Evolutionary conservation across 2,329 filamentous ascomycete species (phyloP).

Genomic region (Blastomyces emzantsi): DNA sequence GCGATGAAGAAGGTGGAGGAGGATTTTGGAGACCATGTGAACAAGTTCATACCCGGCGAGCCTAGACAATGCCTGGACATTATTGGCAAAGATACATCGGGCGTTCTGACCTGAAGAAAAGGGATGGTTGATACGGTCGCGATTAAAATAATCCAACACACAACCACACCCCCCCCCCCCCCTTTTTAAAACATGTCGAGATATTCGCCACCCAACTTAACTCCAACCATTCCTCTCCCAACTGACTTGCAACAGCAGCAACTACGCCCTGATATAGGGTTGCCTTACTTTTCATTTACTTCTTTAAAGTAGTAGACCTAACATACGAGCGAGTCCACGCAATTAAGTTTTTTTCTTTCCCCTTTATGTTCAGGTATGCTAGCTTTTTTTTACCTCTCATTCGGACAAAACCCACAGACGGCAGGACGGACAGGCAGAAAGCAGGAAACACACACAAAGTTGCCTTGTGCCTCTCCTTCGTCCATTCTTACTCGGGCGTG

Average conservation of each 20-base stretch:
- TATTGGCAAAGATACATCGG: background rate
- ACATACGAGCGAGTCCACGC: background rate
- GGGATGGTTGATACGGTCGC: background rate
- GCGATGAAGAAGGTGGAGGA: background rate
- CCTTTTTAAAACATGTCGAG: background rate
- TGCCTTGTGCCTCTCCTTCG: background rate
- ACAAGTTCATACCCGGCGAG: background rate
- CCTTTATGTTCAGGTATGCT: too few species aligned
- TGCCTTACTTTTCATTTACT: background rate
- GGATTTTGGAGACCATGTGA: background rate
- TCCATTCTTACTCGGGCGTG: background rate
- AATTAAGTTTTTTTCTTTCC: background rate
- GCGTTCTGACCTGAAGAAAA: background rate
- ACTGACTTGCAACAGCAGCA: background rate
- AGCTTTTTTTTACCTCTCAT: background rate
- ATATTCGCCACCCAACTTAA: background rate
- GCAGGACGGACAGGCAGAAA: background rate
- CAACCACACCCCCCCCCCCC: too few species aligned
- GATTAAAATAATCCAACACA: background rate
- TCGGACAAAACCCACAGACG: background rate
- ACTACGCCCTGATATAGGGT: background rate
- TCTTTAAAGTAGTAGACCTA: background rate
- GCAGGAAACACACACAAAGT: background rate
- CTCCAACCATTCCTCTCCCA: background rate
- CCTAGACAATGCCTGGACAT: background rate